Evolutionary conservation across 129 eudicot genomes (phyloP).

Genomic region (Tagetes erecta): DNA sequence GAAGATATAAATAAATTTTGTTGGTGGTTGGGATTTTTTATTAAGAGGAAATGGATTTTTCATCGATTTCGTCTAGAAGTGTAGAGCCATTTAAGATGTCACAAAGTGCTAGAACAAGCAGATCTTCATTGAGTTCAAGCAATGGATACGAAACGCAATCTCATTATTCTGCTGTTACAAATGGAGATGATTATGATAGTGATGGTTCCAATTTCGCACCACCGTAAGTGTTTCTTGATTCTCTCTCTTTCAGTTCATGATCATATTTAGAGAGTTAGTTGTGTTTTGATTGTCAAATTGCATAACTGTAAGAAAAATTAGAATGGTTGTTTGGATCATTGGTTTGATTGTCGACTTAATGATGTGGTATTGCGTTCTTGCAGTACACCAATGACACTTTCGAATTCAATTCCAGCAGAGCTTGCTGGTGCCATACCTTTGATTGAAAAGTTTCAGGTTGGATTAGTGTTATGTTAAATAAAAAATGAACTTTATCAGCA

Average conservation of each 20-base stretch:
- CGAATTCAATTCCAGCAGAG: slow-evolving; percentile 81
- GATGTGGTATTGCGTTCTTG: slow-evolving; percentile 29
- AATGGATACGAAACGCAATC: slow-evolving; percentile 79
- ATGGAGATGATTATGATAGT: slow-evolving; percentile 91
- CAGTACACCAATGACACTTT: slow-evolving; percentile 88
- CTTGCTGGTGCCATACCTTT: slow-evolving; percentile 97
- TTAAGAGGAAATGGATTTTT: slow-evolving; percentile 42
- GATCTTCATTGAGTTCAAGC: slow-evolving; percentile 74
- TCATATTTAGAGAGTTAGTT: neutral
- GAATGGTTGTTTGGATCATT: slow-evolving; percentile 9
- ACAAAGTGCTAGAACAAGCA: slow-evolving; percentile 47
- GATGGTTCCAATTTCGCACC: slow-evolving; percentile 93
- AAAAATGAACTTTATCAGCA: slow-evolving; percentile 1
- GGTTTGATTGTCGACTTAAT: slow-evolving; percentile 7
- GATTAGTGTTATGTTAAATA: neutral
- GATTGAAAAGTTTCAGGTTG: slow-evolving; percentile 90
- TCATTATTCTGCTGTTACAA: slow-evolving; percentile 57
- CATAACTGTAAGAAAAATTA: neutral
- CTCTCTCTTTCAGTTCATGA: neutral
- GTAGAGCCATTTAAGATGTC: neutral
- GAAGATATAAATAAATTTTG: slow-evolving; percentile 13
- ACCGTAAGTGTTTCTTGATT: slow-evolving; percentile 57
- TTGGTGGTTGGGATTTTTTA: slow-evolving; percentile 16
- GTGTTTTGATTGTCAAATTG: neutral
- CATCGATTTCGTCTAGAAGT: neutral